Evolutionary conservation across 2,329 filamentous ascomycete genomes (phyloP).

Genomic region (Trichophyton benhamiae): DNA sequence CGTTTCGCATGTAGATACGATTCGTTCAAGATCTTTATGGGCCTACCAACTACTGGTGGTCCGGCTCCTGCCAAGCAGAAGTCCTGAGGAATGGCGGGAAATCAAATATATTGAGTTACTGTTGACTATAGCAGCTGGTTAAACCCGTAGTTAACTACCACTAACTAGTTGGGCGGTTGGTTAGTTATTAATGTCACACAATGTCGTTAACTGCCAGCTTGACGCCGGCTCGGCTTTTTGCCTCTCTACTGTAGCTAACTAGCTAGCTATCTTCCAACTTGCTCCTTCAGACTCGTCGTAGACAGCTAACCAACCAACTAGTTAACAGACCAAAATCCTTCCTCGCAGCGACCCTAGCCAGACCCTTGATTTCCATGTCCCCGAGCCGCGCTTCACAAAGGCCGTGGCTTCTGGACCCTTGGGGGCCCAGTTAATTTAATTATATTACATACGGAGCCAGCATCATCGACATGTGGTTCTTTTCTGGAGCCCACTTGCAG

Average conservation of each 20-base stretch:
- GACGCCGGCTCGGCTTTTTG: too few species aligned
- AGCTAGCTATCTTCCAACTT: too few species aligned
- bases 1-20: constrained; percentile 37
- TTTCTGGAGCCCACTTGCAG: not conserved
- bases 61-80: constrained; percentile 40
- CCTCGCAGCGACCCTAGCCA: too few species aligned
- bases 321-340: too few species aligned
- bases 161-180: too few species aligned
- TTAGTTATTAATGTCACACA: too few species aligned
- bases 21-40: constrained; percentile 84
- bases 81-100: not conserved
- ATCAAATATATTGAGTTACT: not conserved
- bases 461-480: not conserved
- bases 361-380: not conserved
- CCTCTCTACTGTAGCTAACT: too few species aligned
- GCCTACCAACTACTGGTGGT: constrained; percentile 70
- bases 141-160: too few species aligned
- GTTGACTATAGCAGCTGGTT: too few species aligned
- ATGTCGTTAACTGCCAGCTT: too few species aligned
- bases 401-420: not conserved
- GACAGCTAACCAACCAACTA: too few species aligned
- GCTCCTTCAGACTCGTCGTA: too few species aligned
- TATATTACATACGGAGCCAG: not conserved
- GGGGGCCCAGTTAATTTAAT: not conserved
- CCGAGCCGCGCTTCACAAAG: not conserved